Percentiles rank a stretch among this genome's conserved stretches.
Conservation (phyloP, 768 basidiomycete genomes). For the Podaxis sp. region DNA sequence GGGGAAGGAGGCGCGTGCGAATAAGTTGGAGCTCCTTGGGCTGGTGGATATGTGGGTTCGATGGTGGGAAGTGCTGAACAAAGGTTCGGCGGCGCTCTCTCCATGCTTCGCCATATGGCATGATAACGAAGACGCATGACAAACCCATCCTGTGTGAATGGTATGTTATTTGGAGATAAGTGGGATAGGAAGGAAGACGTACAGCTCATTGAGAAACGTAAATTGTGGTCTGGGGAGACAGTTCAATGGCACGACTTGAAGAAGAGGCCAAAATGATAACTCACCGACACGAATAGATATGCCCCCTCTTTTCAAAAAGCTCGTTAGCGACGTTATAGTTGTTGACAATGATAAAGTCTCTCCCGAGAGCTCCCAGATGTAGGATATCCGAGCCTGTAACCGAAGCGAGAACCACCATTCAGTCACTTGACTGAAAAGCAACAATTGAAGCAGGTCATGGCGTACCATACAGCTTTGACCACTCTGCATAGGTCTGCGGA, state of each 20-base stretch:
- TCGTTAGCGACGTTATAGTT: constrained; percentile 34
- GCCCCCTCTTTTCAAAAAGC: constrained; percentile 39
- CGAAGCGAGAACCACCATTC: background rate
- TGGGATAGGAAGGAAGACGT: background rate
- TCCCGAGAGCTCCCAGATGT: constrained; percentile 29
- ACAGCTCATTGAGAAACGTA: constrained; percentile 29
- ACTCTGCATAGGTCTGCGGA: constrained; percentile 25
- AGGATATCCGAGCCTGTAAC: constrained; percentile 31
- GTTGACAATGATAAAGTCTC: constrained; percentile 36
- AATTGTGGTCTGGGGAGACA: constrained; percentile 24
- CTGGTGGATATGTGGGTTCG: constrained; percentile 30
- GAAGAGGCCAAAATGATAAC: constrained; percentile 1
- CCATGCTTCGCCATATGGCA: constrained; percentile 43
- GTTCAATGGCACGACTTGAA: background rate
- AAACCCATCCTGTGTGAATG: constrained; percentile 37
- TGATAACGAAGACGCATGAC: constrained; percentile 37
- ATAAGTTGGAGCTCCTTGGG: constrained; percentile 22
- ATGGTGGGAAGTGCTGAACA: constrained; percentile 38
- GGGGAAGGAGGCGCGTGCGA: constrained; percentile 12
- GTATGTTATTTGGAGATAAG: background rate
- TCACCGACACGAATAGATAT: constrained; percentile 42
- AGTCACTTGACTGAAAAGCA: background rate
- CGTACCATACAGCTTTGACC: constrained; percentile 25
- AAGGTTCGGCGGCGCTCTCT: constrained; percentile 40
- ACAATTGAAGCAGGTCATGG: background rate